These are phyloP conservation scores for Solanum sitiens DNA, from an alignment of 257 asterid species.

Conservation along the genomic window DNA sequence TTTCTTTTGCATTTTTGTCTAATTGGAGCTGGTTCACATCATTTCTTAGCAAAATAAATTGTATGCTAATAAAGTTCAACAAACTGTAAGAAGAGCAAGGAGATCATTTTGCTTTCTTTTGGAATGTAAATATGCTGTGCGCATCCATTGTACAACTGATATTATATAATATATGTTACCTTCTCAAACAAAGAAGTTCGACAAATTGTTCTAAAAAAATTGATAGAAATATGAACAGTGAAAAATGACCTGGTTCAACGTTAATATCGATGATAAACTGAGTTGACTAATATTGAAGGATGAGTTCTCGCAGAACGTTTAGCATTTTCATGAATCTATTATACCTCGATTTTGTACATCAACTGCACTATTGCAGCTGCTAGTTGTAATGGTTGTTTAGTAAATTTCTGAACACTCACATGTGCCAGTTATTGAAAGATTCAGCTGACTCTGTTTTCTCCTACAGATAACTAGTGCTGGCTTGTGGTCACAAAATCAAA, in stretches of 20 bases:
- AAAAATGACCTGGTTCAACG: neutral
- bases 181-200: neutral
- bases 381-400: neutral
- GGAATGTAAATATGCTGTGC: neutral
- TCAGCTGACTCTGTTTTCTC: slow-evolving; percentile 1
- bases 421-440: neutral
- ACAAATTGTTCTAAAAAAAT: neutral
- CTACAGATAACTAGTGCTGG: slow-evolving; percentile 83
- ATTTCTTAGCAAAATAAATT: neutral
- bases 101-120: neutral
- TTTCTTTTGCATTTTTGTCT: neutral
- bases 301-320: neutral
- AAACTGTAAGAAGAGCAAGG: neutral
- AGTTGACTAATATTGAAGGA: neutral
- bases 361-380: neutral
- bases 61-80: neutral
- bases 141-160: neutral
- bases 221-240: neutral
- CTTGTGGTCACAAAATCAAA: slow-evolving; percentile 63
- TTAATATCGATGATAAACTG: neutral
- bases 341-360: neutral
- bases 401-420: neutral
- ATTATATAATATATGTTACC: neutral
- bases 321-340: neutral
- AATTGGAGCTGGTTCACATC: neutral